Conservation (phyloP, 1,284 basidiomycete species). For the Ustilago xerochloae region DNA sequence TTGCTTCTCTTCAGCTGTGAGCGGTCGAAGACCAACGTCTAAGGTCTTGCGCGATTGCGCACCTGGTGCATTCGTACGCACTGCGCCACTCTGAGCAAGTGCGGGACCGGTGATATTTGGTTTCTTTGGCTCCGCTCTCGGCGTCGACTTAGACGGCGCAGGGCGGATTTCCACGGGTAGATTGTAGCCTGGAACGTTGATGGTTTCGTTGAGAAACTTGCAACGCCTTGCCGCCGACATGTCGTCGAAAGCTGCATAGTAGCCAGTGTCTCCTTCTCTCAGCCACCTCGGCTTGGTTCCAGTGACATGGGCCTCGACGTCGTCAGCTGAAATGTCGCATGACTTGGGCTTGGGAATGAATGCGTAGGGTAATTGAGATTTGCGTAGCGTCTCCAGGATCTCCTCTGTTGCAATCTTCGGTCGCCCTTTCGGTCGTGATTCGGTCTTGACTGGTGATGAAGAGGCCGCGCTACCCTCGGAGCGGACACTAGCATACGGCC, state of each 20-base stretch:
- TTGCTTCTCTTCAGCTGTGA: slow-evolving; percentile 27
- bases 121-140: neutral
- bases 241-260: slow-evolving; percentile 64
- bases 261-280: slow-evolving; percentile 60
- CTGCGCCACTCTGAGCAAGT: neutral
- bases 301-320: slow-evolving; percentile 54
- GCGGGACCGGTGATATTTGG: neutral
- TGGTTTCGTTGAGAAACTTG: slow-evolving; percentile 48
- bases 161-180: slow-evolving; percentile 46
- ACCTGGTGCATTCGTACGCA: neutral
- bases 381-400: slow-evolving; percentile 29
- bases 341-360: slow-evolving; percentile 44
- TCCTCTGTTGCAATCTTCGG: slow-evolving; percentile 16
- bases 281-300: slow-evolving; percentile 54
- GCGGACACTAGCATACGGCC: neutral
- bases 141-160: slow-evolving; percentile 2
- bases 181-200: slow-evolving; percentile 39
- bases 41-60: slow-evolving; percentile 3
- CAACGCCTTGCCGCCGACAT: slow-evolving; percentile 37
- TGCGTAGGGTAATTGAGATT: slow-evolving; percentile 42
- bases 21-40: slow-evolving; percentile 34
- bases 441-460: neutral
- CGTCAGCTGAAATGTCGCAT: slow-evolving; percentile 43
- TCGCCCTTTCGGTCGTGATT: neutral
- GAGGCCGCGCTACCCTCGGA: neutral